Evolutionary conservation across 2,329 filamentous ascomycete species (phyloP).

Genomic region (Aspergillus phoenicis): DNA sequence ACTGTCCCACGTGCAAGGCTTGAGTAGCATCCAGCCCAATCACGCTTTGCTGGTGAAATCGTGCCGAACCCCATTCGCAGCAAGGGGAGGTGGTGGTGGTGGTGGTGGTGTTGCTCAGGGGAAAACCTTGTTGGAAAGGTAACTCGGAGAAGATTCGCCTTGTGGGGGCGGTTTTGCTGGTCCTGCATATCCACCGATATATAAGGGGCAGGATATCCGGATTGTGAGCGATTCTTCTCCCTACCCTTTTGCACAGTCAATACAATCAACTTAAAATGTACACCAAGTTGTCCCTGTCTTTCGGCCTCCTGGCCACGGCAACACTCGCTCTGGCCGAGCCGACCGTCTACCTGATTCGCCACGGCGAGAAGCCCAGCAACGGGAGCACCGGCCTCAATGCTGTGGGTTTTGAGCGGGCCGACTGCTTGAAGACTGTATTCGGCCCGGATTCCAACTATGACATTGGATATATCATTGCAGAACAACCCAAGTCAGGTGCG

Average conservation of each 20-base stretch:
- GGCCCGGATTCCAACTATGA: slow-evolving; percentile 55
- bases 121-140: not conserved
- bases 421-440: slow-evolving; percentile 63
- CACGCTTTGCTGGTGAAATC: not conserved
- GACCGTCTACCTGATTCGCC: slow-evolving; percentile 65
- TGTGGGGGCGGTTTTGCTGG: no score
- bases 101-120: not conserved
- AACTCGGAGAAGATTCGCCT: no score
- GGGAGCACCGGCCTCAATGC: slow-evolving; percentile 54
- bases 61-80: not conserved
- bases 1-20: not conserved
- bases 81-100: not conserved
- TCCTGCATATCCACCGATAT: no score
- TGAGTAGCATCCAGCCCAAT: not conserved
- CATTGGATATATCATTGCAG: slow-evolving; percentile 62
- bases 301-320: slow-evolving; percentile 19
- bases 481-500: slow-evolving; percentile 52
- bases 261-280: slow-evolving; percentile 5
- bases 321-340: slow-evolving; percentile 35
- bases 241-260: not conserved
- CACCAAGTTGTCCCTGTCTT: slow-evolving; percentile 5
- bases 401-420: slow-evolving; percentile 58
- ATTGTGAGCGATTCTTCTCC: not conserved
- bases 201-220: not conserved
- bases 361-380: slow-evolving; percentile 62